Base-by-base conservation (phyloP, 768 basidiomycete genomes). In the Macrocybe gigantea region DNA sequence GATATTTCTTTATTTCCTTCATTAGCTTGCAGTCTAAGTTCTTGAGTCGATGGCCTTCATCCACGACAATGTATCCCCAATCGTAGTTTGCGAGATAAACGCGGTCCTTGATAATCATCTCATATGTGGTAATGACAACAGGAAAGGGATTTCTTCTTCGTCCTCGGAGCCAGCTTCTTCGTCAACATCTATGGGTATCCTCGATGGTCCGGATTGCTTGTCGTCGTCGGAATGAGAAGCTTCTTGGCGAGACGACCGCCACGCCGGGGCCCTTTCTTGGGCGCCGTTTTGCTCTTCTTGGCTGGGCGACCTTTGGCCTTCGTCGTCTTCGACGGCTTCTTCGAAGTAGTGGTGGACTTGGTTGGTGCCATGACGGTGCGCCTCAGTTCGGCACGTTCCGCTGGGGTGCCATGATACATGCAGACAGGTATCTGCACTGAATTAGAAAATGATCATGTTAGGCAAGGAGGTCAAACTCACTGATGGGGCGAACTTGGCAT, bases 1-100 rank as follows among this genome's bases (percentile, higher is more conserved):
- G 69, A 60, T 93, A 93, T 57, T 82, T 80, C 69, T 93, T 94
- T 55, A 99, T 86, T 64, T 95, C 92, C 49, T 77, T 75, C 66
- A 97, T 89, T 11, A 97, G 78, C 69, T 80, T 85, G 65, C 92
- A 93, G 58, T 97, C 80, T 49, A 95, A 72, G 58, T 99, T 99
- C 72, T 98, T 98, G 61, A 99, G 64, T 15, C 95, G 74, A 65
- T 99, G 96, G 0, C 95, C 92, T 66, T 95, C 92, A 61, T 94
- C 92, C 2, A 99, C 95, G 50, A 98, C 90, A 61, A 98, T 91
- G 61, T 94, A 96, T 22, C 88, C 83, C 86, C 87, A 91, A 38
- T 78, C 67, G 61, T 88, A 88, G 49, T 75, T 75, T 1, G 65
- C 54, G 31, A 77, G 74, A 56, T 83, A 77, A 34, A 71, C 65